These are phyloP conservation scores for Solanum pinnatisectum DNA, from an alignment of 257 asterid genomes.

Conservation along the genomic window DNA sequence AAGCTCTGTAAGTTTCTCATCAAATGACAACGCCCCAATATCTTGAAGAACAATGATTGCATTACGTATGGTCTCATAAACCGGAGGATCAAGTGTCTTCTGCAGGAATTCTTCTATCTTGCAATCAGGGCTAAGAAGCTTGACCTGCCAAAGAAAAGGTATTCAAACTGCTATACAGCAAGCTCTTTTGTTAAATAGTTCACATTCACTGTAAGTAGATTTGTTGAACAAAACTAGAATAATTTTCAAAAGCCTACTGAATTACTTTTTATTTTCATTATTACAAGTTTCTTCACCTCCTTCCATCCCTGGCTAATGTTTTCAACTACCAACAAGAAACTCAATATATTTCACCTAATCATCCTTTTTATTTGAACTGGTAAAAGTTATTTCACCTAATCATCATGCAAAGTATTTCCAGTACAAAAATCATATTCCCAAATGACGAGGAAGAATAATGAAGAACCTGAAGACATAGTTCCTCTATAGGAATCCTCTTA, in stretches of 20 bases:
- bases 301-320: background rate
- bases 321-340: background rate
- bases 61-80: constrained; percentile 67
- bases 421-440: background rate
- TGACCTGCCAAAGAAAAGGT: constrained; percentile 41
- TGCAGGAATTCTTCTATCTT: constrained; percentile 69
- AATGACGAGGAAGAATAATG: background rate
- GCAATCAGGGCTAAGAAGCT: constrained; percentile 70
- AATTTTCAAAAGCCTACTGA: background rate
- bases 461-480: constrained; percentile 80
- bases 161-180: background rate
- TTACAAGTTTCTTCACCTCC: background rate
- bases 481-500: constrained; percentile 89
- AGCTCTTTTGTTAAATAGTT: background rate
- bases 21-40: constrained; percentile 67
- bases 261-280: background rate
- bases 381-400: background rate
- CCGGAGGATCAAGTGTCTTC: constrained; percentile 85
- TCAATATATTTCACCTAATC: background rate
- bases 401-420: background rate
- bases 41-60: constrained; percentile 72
- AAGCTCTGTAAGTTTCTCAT: constrained; percentile 78
- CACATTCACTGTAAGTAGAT: background rate
- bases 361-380: background rate
- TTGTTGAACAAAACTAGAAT: background rate